Evolutionary conservation across 106 monocot genomes (phyloP).

Genomic region (Allium cepa): DNA sequence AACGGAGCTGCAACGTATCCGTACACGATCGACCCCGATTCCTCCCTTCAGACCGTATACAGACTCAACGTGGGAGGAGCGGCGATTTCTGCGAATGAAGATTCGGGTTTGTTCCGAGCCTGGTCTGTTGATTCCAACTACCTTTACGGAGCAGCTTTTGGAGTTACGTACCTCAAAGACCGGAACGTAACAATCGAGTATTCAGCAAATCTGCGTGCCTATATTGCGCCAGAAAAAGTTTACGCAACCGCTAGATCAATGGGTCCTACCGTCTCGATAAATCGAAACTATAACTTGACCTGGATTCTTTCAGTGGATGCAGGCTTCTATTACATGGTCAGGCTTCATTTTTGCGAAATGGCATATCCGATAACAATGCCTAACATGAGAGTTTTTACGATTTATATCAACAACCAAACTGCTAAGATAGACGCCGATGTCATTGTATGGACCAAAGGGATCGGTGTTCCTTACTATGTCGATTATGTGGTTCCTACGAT

Average conservation of each 20-base stretch:
- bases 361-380: slow-evolving; percentile 17
- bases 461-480: slow-evolving; percentile 20
- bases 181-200: slow-evolving; percentile 33
- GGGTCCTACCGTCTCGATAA: slow-evolving; percentile 15
- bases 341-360: slow-evolving; percentile 58
- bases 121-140: slow-evolving; percentile 36
- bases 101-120: slow-evolving; percentile 30
- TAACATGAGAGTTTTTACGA: slow-evolving; percentile 25
- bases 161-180: slow-evolving; percentile 34
- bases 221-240: slow-evolving; percentile 38
- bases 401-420: slow-evolving; percentile 30
- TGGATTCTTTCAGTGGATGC: slow-evolving; percentile 45
- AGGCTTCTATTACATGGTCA: slow-evolving; percentile 45
- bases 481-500: slow-evolving; percentile 23
- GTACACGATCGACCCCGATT: slow-evolving; percentile 17
- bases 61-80: slow-evolving; percentile 62
- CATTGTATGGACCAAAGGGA: slow-evolving; percentile 22
- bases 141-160: slow-evolving; percentile 27
- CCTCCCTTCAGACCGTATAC: slow-evolving; percentile 41
- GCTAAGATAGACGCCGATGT: slow-evolving; percentile 20
- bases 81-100: slow-evolving; percentile 20
- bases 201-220: slow-evolving; percentile 6
- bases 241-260: slow-evolving; percentile 53
- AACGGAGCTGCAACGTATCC: not conserved
- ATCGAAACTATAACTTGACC: slow-evolving; percentile 42